Percentiles rank a stretch among this genome's conserved stretches.
Conservation (phyloP, 176 grass and related monocot genomes). For the Guadua angustifolia region DNA sequence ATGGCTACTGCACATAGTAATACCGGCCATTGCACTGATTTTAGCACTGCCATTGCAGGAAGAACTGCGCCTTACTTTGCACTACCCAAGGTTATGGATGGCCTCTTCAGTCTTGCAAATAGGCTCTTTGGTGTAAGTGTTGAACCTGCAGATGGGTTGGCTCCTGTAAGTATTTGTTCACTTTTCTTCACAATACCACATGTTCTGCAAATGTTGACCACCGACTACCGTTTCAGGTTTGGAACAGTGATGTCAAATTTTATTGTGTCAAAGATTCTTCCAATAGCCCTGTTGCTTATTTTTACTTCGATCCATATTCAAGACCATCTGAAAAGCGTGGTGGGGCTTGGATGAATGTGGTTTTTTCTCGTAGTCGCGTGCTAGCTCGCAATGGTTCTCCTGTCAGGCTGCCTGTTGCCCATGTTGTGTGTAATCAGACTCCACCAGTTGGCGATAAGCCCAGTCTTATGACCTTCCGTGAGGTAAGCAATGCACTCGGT, state of each 20-base stretch:
- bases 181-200: conserved; percentile 28
- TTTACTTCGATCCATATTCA: conserved; percentile 98
- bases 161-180: conserved; percentile 70
- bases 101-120: conserved; percentile 85
- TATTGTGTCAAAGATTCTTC: conserved; percentile 94
- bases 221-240: conserved; percentile 58
- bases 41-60: conserved; percentile 57
- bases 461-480: conserved; percentile 97
- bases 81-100: conserved; percentile 93
- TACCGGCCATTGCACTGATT: conserved; percentile 3
- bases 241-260: conserved; percentile 93
- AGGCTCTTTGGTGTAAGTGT: conserved; percentile 87
- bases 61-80: conserved; percentile 98
- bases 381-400: conserved; percentile 72
- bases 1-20: neutral
- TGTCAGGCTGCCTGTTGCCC: conserved; percentile 87
- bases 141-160: conserved; percentile 84
- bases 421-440: conserved; percentile 97
- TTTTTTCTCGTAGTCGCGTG: conserved; percentile 79
- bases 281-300: conserved; percentile 80
- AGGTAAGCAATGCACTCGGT: conserved; percentile 57
- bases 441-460: conserved; percentile 93
- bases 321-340: conserved; percentile 95
- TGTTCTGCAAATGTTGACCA: conserved; percentile 39
- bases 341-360: conserved; percentile 98